Percentiles rank a stretch among this genome's conserved stretches.
Conservation (phyloP, 1,284 basidiomycete genomes). For the Irpex sp. region DNA sequence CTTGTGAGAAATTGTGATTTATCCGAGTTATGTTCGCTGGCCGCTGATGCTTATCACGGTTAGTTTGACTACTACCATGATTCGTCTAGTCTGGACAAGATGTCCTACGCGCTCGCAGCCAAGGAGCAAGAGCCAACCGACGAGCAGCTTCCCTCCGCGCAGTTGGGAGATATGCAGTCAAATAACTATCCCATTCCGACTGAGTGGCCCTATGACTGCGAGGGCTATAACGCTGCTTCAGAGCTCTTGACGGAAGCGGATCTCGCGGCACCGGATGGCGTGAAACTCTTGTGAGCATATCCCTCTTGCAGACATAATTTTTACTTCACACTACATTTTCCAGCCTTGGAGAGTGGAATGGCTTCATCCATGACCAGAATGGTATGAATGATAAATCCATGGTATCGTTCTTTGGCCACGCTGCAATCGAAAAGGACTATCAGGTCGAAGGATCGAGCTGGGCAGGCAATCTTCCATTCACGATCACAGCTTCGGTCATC, state of each 20-base stretch:
- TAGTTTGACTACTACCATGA: conserved; percentile 16
- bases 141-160: neutral
- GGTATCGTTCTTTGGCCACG: conserved; percentile 14
- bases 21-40: neutral
- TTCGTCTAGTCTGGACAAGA: conserved; percentile 7
- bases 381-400: conserved; percentile 11
- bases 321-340: neutral
- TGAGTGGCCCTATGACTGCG: neutral
- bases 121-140: conserved; percentile 6
- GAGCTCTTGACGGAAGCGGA: neutral
- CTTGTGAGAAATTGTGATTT: conserved; percentile 7
- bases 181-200: neutral
- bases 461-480: conserved; percentile 10
- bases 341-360: conserved; percentile 20
- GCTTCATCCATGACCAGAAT: conserved; percentile 13
- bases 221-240: neutral
- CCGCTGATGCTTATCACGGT: neutral
- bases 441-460: conserved; percentile 12
- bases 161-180: neutral
- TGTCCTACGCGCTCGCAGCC: conserved; percentile 2
- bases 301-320: neutral
- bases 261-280: neutral
- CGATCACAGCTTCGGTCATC: conserved; percentile 8
- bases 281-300: neutral
- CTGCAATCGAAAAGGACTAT: neutral